Base-by-base conservation (phyloP, 2,329 filamentous ascomycete species). In the Fusarium sp. region DNA sequence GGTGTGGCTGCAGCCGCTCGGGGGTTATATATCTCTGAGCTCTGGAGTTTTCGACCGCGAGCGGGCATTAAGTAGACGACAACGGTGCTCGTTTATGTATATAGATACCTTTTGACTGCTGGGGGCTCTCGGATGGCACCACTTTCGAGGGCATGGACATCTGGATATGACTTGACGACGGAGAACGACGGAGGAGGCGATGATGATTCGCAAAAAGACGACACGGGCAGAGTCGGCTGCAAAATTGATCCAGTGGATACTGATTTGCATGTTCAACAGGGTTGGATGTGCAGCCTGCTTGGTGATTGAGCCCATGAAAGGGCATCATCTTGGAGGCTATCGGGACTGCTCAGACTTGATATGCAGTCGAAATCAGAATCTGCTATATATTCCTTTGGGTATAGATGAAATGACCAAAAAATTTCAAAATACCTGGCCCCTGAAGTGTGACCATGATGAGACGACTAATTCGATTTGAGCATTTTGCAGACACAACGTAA, bases 371-470 rank as follows among this genome's bases (percentile, higher is more conserved):
- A 73, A 75, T 75, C 75, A 75, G 75, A 78, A 80, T 80, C 75
- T 81, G 75, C 74, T 80, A 78, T 75, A 79, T 78, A 77, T 80
- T 79, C 76, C 71, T 77, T 81, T 76, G 70, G 74, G 75, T 81
- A 80, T 80, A 81, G 79, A 81, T 78, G 79, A 80, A 75, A 81
- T 77, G 77, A 78, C 65, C 66, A 78, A 79, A 65, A 78, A 79
- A n/a, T n/a, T 70, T 76, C 76, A 65, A 76, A 70, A 65, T 12
- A 56, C 20, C 31, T 33, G 36, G 28, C 15, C 30, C 58, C 30
- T 14, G 12, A 26, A 48, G 24, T 30, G 4, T 26, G 35, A 30
- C 1, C n/a, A 51, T 28, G 33, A 38, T 28, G 7, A 26, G 33
- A 7, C 7, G 11, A 14, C 11, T n/a, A 11, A 42, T 35, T 16